These are phyloP conservation scores for Crucihimalaya himalaica DNA, from an alignment of 345 rosid genomes.

Conservation along the genomic window DNA sequence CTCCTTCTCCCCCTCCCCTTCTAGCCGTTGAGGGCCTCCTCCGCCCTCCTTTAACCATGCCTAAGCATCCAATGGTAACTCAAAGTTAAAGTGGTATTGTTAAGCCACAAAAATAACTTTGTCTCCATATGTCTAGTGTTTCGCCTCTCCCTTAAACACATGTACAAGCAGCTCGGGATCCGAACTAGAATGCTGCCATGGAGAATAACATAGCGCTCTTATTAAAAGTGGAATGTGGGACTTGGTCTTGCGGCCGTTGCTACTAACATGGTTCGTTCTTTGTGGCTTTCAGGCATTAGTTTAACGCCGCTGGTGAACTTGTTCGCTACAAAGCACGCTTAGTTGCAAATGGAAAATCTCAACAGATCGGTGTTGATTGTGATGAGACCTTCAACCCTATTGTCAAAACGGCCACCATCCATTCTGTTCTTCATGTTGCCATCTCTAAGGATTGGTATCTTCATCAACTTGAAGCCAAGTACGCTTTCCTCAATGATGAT, in stretches of 20 bases:
- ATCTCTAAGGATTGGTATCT: neutral
- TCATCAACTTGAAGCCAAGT: neutral
- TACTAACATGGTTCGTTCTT: neutral
- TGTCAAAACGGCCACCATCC: neutral
- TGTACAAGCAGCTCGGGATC: neutral
- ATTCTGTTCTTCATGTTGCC: neutral
- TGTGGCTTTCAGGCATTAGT: neutral
- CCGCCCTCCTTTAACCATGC: no score
- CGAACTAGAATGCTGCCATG: fast-evolving
- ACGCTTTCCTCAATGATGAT: neutral
- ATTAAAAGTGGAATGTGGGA: neutral
- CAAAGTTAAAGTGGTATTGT: no score
- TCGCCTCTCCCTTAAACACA: neutral
- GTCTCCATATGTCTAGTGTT: no score
- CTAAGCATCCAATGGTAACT: no score
- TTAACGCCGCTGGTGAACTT: neutral
- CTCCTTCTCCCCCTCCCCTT: no score
- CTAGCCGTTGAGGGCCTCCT: no score
- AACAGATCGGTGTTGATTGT: neutral
- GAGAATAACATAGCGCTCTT: neutral
- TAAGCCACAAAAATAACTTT: no score
- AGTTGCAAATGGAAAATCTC: no score
- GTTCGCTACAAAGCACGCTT: fast-evolving
- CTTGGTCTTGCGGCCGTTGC: neutral
- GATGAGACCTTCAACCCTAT: neutral